Evolutionary conservation across 1,139 yeast species (phyloP).

Genomic region (Nakaseomyces sp.): DNA sequence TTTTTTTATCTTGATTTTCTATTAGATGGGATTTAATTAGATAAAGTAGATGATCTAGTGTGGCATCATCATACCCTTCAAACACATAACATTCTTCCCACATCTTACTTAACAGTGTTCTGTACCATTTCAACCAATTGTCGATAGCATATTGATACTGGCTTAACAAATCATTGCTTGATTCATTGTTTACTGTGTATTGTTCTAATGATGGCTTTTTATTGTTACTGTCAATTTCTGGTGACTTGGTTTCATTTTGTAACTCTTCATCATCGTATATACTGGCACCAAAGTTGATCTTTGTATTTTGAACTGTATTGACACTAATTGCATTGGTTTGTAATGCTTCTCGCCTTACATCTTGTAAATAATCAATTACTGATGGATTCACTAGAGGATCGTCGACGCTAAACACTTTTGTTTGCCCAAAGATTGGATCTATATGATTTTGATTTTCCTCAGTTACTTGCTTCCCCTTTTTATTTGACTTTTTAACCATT

Average conservation of each 20-base stretch:
- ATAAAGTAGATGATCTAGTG: constrained; percentile 16
- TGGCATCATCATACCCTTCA: constrained; percentile 16
- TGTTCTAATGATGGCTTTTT: background rate
- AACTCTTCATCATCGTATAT: constrained; percentile 22
- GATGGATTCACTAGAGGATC: constrained; percentile 24
- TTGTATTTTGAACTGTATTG: background rate
- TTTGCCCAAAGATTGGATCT: constrained; percentile 28
- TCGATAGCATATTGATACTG: constrained; percentile 9
- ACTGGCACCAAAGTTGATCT: constrained; percentile 12
- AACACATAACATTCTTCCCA: constrained; percentile 9
- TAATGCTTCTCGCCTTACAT: constrained; percentile 27
- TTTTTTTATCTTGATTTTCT: constrained; percentile 1
- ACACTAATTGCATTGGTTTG: constrained; percentile 17
- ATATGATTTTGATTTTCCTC: constrained; percentile 8
- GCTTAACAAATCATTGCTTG: background rate
- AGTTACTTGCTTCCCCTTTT: background rate
- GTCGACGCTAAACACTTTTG: constrained; percentile 21
- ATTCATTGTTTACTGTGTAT: background rate
- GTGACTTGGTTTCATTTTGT: constrained; percentile 4
- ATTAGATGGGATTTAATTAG: constrained; percentile 15
- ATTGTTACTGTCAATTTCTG: constrained; percentile 14
- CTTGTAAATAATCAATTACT: constrained; percentile 19
- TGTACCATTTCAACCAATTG: constrained; percentile 17
- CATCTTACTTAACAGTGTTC: constrained; percentile 6
- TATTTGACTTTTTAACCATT: background rate